These are phyloP conservation scores for Tothia fuscella DNA, from an alignment of 2,329 filamentous ascomycete species.

Conservation along the genomic window DNA sequence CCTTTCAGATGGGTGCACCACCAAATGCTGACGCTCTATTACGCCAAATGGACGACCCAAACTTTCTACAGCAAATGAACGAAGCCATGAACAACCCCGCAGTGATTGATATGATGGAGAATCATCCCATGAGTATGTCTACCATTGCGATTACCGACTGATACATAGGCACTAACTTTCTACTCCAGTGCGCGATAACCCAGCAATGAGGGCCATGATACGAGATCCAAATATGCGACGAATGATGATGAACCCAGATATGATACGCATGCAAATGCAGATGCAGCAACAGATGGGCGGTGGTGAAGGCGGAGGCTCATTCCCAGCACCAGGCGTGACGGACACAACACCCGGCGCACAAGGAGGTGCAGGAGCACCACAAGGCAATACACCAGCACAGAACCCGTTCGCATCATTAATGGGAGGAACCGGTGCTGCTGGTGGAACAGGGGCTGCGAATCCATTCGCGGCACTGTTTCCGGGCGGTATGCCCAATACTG, in stretches of 20 bases:
- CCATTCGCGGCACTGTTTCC: slow-evolving; percentile 22
- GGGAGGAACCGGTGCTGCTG: slow-evolving; percentile 18
- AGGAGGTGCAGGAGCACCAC: slow-evolving; percentile 11
- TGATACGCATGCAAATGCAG: slow-evolving; percentile 68
- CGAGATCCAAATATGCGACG: slow-evolving; percentile 78
- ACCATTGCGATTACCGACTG: too few relatives aligned
- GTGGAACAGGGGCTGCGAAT: slow-evolving; percentile 18
- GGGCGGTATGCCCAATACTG: slow-evolving; percentile 10
- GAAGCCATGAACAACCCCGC: slow-evolving; percentile 93
- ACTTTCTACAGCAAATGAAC: slow-evolving; percentile 77
- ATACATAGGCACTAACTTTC: too few relatives aligned
- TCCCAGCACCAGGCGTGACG: slow-evolving; percentile 84
- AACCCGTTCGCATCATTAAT: slow-evolving; percentile 52
- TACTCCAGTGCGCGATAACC: slow-evolving; percentile 84
- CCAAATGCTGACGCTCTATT: slow-evolving; percentile 70
- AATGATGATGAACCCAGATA: slow-evolving; percentile 86
- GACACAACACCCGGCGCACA: slow-evolving; percentile 55
- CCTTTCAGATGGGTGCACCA: slow-evolving; percentile 85
- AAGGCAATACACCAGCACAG: slow-evolving; percentile 19
- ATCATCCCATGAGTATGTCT: slow-evolving; percentile 55
- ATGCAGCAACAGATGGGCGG: slow-evolving; percentile 59
- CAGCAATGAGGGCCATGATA: slow-evolving; percentile 76
- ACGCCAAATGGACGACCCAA: slow-evolving; percentile 77
- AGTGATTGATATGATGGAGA: slow-evolving; percentile 69
- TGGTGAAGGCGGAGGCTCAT: slow-evolving; percentile 42